These are phyloP conservation scores for Trichophaea hybrida DNA, from an alignment of 2,329 filamentous ascomycete genomes.

Conservation along the genomic window DNA sequence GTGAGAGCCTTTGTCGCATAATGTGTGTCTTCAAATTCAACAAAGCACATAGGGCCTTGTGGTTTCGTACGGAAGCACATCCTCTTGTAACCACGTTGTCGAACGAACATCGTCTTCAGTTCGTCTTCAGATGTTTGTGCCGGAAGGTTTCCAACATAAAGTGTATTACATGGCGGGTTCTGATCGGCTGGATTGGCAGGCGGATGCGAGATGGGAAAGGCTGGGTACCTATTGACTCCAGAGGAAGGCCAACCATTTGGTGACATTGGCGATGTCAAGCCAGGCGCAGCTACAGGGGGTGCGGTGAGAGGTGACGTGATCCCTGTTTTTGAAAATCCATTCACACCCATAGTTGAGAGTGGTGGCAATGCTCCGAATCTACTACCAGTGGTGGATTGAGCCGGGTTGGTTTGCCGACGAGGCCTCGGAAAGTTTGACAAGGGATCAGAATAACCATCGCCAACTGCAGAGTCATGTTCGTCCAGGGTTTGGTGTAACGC, in stretches of 20 bases:
- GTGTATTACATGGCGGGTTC: slow-evolving; percentile 92
- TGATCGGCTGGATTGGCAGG: slow-evolving; percentile 85
- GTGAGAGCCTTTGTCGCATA: slow-evolving; percentile 83
- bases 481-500: neutral
- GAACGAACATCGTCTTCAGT: slow-evolving; percentile 82
- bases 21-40: slow-evolving; percentile 89
- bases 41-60: slow-evolving; percentile 96
- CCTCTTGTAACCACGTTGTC: slow-evolving; percentile 86
- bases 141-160: slow-evolving; percentile 94
- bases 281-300: slow-evolving; percentile 6
- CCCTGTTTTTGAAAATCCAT: slow-evolving; percentile 6
- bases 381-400: slow-evolving; percentile 6
- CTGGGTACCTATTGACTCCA: neutral
- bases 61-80: slow-evolving; percentile 89
- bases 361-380: slow-evolving; percentile 17
- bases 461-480: slow-evolving; percentile 3
- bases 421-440: neutral
- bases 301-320: slow-evolving; percentile 6
- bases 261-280: slow-evolving; percentile 13
- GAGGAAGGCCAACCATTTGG: slow-evolving; percentile 10
- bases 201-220: slow-evolving; percentile 19
- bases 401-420: slow-evolving; percentile 6
- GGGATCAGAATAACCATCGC: slow-evolving; percentile 11
- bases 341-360: slow-evolving; percentile 15
- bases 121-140: slow-evolving; percentile 90